phyloP scores from a whole-genome alignment of 768 basidiomycete species.

The Boletus subparvulus region DNA sequence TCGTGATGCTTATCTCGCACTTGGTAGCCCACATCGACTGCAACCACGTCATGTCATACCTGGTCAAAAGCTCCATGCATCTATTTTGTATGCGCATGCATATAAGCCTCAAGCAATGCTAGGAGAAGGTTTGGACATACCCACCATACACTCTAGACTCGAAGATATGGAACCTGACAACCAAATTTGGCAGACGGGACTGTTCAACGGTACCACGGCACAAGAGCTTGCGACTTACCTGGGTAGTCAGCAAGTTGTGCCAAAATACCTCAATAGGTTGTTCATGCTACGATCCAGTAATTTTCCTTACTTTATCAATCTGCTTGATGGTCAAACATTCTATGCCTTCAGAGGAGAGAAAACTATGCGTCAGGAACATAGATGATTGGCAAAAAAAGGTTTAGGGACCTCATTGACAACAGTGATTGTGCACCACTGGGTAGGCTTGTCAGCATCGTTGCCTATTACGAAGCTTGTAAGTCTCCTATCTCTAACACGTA shows the following conservation, averaged over 20 bases:
- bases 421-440: conserved; percentile 11
- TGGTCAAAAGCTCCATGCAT: conserved; percentile 14
- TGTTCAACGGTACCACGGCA: conserved; percentile 17
- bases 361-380: conserved; percentile 12
- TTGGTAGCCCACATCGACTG: conserved; percentile 11
- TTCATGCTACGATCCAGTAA: conserved; percentile 6
- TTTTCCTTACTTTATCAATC: background rate
- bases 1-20: background rate
- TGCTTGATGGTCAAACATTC: background rate
- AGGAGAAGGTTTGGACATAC: conserved; percentile 22
- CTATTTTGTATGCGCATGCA: conserved; percentile 15
- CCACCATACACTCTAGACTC: background rate
- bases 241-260: conserved; percentile 12
- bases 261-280: background rate
- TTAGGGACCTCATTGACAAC: background rate
- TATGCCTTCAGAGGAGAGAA: conserved; percentile 12
- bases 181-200: conserved; percentile 13
- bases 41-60: background rate
- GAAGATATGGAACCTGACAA: background rate
- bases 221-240: conserved; percentile 5
- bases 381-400: background rate
- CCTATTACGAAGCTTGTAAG: conserved; percentile 18
- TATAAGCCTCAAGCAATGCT: conserved; percentile 14
- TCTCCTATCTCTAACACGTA: no score
- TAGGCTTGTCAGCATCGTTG: conserved; percentile 15